Conservation (phyloP, 495 filamentous ascomycete genomes). For the Apodospora peruviana region DNA sequence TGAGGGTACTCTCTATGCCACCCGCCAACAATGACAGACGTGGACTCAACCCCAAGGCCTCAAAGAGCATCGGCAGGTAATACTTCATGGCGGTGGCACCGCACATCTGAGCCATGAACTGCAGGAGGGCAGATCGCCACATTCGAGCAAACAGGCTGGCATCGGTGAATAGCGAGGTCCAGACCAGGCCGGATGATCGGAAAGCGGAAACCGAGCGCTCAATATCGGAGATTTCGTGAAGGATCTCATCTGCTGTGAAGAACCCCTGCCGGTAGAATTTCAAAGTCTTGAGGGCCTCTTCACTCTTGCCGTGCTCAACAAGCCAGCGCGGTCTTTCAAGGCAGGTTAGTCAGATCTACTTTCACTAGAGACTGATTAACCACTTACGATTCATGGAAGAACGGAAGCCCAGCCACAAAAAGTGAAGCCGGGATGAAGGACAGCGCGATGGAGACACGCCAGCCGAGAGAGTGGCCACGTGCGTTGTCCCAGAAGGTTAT, state of each 20-base stretch:
- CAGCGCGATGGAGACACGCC: slow-evolving; percentile 41
- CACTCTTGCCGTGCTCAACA: slow-evolving; percentile 35
- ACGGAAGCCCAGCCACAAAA: slow-evolving; percentile 40
- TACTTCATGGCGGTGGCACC: slow-evolving; percentile 54
- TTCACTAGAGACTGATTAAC: neutral
- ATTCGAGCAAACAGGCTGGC: slow-evolving; percentile 33
- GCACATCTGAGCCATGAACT: slow-evolving; percentile 51
- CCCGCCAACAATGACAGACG: slow-evolving; percentile 42
- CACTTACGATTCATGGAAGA: slow-evolving; percentile 45
- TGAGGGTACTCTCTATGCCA: slow-evolving; percentile 46
- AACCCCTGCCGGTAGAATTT: slow-evolving; percentile 41
- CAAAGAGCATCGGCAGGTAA: slow-evolving; percentile 46
- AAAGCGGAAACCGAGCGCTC: slow-evolving; percentile 29
- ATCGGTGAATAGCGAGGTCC: slow-evolving; percentile 35
- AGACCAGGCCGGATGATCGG: slow-evolving; percentile 23
- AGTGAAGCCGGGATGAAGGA: slow-evolving; percentile 40
- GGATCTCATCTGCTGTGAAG: slow-evolving; percentile 27
- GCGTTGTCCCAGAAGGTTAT: slow-evolving; percentile 35
- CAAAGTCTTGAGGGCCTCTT: slow-evolving; percentile 31
- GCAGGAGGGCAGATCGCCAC: slow-evolving; percentile 42
- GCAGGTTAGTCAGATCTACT: neutral
- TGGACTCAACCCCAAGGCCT: slow-evolving; percentile 37
- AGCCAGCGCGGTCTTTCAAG: slow-evolving; percentile 42
- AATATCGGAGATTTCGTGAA: slow-evolving; percentile 32
- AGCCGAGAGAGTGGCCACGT: slow-evolving; percentile 29